Evolutionary conservation across 441 rosid species (phyloP).

Genomic region (Populus tomentosa): DNA sequence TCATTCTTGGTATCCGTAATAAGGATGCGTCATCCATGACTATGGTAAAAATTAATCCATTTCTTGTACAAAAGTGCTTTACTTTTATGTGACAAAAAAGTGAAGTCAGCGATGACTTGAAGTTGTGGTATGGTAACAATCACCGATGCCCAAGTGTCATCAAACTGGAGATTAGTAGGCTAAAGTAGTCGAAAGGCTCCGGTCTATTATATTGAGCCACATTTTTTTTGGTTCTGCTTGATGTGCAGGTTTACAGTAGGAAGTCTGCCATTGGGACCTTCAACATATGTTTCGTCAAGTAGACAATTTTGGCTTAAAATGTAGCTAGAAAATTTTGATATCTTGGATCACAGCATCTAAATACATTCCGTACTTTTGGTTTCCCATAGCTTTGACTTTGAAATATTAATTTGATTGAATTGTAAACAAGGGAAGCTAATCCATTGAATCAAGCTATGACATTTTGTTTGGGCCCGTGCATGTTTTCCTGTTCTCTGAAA

Average conservation of each 20-base stretch:
- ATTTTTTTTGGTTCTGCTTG: slow-evolving; percentile 4
- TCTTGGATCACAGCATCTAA: slow-evolving; percentile 23
- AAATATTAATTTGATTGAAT: slow-evolving; percentile 25
- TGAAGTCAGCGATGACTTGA: no score
- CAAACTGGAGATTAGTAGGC: background rate
- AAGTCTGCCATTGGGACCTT: slow-evolving; percentile 8
- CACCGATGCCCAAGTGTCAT: background rate
- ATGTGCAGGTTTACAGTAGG: slow-evolving; percentile 30
- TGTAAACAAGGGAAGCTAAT: slow-evolving; percentile 27
- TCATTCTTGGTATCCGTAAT: background rate
- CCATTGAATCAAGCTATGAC: slow-evolving; percentile 6
- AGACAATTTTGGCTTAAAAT: slow-evolving; percentile 32
- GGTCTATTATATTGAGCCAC: background rate
- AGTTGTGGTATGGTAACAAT: no score
- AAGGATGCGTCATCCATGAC: background rate
- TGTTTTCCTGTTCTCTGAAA: background rate
- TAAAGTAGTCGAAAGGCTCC: background rate
- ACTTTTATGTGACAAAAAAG: no score
- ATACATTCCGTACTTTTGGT: slow-evolving; percentile 10
- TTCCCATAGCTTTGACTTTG: slow-evolving; percentile 15
- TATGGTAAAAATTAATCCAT: no score
- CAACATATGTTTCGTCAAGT: slow-evolving; percentile 6
- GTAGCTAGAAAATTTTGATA: slow-evolving; percentile 28
- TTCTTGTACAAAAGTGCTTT: no score
- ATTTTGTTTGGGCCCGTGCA: background rate